These are phyloP conservation scores for Trypanosoma avium DNA, from an alignment of 208 protist genomes.

Conservation along the genomic window DNA sequence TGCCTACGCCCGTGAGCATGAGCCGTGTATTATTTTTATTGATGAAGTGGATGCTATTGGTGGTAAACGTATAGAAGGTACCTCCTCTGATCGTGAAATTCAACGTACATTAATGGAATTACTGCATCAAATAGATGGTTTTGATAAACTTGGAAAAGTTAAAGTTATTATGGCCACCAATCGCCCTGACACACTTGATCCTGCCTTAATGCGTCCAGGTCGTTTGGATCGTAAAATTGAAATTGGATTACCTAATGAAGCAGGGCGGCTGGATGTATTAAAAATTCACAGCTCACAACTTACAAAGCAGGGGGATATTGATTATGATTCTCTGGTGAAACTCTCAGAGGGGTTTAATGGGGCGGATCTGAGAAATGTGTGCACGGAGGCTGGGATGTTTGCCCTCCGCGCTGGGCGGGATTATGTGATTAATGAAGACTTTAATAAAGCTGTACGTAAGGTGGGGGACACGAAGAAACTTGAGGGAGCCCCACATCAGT, in stretches of 20 bases:
- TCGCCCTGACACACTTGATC: constrained; percentile 95
- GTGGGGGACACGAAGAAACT: constrained; percentile 98
- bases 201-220: constrained; percentile 97
- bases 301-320: constrained; percentile 98
- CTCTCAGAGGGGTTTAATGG: constrained; percentile 99
- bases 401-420: constrained; percentile 97
- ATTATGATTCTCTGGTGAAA: constrained; percentile 99
- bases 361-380: constrained; percentile 98
- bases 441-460: constrained; percentile 99
- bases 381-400: constrained; percentile 99
- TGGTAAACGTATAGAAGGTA: constrained; percentile 98
- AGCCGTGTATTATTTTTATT: constrained; percentile 99
- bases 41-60: constrained; percentile 99
- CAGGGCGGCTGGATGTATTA: constrained; percentile 96
- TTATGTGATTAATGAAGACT: constrained; percentile 98
- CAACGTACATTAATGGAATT: constrained; percentile 99
- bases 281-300: constrained; percentile 97
- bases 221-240: constrained; percentile 97
- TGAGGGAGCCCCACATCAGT: constrained; percentile 91
- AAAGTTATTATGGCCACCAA: constrained; percentile 99
- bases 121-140: constrained; percentile 99
- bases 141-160: constrained; percentile 97
- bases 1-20: constrained; percentile 96
- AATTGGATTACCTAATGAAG: constrained; percentile 98
- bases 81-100: constrained; percentile 98